phyloP scores from a whole-genome alignment of 352 stramenopile genomes.

The Phytophthora podocarpi region DNA sequence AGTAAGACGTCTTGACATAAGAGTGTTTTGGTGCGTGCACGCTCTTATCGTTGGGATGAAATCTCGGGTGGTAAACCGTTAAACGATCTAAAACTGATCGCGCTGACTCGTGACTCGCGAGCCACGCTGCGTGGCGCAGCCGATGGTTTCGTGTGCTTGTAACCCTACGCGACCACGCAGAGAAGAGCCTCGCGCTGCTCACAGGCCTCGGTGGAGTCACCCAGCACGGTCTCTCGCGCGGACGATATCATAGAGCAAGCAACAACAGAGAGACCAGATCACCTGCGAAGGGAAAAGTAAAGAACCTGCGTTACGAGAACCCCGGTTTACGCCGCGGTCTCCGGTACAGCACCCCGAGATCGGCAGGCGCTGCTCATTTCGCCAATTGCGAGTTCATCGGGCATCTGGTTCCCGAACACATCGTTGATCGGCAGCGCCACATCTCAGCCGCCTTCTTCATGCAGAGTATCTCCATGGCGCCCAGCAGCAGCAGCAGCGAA shows the following conservation, averaged over 20 bases:
- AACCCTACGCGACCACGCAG: conserved; percentile 10
- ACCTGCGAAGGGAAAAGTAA: conserved; percentile 26
- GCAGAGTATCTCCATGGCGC: conserved; percentile 13
- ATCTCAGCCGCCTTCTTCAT: conserved; percentile 22
- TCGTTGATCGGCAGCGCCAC: conserved; percentile 17
- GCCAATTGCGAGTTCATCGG: conserved; percentile 23
- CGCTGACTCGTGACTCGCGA: neutral
- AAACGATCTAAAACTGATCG: too few relatives aligned
- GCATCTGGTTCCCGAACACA: conserved; percentile 24
- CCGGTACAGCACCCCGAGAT: conserved; percentile 2
- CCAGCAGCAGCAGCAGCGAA: conserved; percentile 15
- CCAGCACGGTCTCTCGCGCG: conserved; percentile 11
- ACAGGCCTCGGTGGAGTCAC: conserved; percentile 8
- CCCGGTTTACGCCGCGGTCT: conserved; percentile 21
- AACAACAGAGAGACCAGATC: conserved; percentile 17
- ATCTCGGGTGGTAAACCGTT: conserved; percentile 24
- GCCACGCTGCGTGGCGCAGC: conserved; percentile 18
- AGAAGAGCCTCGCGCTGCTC: conserved; percentile 29
- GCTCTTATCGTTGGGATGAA: too few relatives aligned
- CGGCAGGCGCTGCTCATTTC: conserved; percentile 33
- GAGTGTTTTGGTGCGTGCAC: too few relatives aligned
- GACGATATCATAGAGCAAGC: conserved; percentile 22
- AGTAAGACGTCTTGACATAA: neutral
- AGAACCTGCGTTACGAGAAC: conserved; percentile 14
- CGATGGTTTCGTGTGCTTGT: conserved; percentile 23